Evolutionary conservation across 2,329 filamentous ascomycete species (phyloP), one percentile per base, ranked within the genome.

Genomic region (Mycocentrospora acerina): DNA sequence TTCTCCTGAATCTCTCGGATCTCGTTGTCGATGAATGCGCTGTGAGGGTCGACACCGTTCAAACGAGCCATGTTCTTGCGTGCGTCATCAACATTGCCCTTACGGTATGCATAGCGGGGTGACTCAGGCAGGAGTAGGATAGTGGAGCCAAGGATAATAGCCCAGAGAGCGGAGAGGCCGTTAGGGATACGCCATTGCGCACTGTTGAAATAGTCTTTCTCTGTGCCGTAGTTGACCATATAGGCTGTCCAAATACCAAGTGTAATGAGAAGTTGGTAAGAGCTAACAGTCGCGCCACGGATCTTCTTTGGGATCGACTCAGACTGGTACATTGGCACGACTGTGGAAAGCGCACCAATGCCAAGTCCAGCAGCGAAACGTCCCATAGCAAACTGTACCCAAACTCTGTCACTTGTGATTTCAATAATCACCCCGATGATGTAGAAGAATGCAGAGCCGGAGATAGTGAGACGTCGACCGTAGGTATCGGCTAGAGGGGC

Each of bases 221-320:
- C 68, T 10, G 82, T 86, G 12, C 81, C 81, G 55, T 71, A 85
- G 62, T 85, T 83, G 60, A 75, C 71, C 60, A 69, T 65, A 46
- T 69, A 69, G 0, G 69, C 74, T 13, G 73, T 64, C 51, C 71
- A 82, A 59, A 87, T 85, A 46, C 83, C 83, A 22, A 85, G 69
- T 0, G 83, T 86, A 58, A 86, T 82, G 59, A 85, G 78, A 6
- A 86, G 72, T 68, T 86, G 83, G 62, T 86, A 86, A 19, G 74
- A 78, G 3, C 77, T 57, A 36, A 86, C 76, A 24, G 85, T 73
- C 7, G 81, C 72, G 53, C 81, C 81, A 55, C 83, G 79, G 39
- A 86, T 79, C 35, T 80, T 74, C 46, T 81, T 76, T 0, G 83
- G 83, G 7, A 80, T 79, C 40, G 76, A 81, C 63, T 87, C 83